Percentiles rank a stretch among this genome's conserved stretches.
Conservation (phyloP, 2,329 filamentous ascomycete species). For the Cladosporium sp. region DNA sequence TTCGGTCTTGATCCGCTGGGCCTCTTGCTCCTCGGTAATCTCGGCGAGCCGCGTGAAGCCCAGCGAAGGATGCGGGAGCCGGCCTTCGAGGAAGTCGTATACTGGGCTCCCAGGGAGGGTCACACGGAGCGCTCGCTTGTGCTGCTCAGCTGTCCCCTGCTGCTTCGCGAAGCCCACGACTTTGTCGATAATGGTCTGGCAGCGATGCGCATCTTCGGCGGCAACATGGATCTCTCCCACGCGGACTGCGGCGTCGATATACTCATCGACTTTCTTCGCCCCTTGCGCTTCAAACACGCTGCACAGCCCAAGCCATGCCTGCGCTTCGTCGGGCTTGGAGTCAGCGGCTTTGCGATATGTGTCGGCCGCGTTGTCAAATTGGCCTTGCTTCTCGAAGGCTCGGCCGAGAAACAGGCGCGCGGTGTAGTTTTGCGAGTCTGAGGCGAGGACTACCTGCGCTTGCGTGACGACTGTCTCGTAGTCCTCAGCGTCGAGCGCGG, state of each 20-base stretch:
- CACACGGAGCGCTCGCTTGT: slow-evolving; percentile 68
- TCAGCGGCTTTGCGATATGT: slow-evolving; percentile 67
- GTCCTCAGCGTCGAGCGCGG: slow-evolving; percentile 69
- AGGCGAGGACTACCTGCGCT: slow-evolving; percentile 61
- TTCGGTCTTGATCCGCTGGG: slow-evolving; percentile 78
- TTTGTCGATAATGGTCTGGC: slow-evolving; percentile 66
- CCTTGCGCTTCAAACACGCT: slow-evolving; percentile 78
- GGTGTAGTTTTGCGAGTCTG: slow-evolving; percentile 75
- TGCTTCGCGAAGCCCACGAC: slow-evolving; percentile 68
- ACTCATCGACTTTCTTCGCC: slow-evolving; percentile 61
- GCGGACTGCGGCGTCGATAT: slow-evolving; percentile 65
- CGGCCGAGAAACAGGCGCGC: slow-evolving; percentile 85
- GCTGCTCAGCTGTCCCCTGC: slow-evolving; percentile 65
- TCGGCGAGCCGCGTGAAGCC: slow-evolving; percentile 80
- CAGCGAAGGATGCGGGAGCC: slow-evolving; percentile 69
- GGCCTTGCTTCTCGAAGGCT: slow-evolving; percentile 69
- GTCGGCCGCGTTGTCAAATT: slow-evolving; percentile 65
- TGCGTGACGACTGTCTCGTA: slow-evolving; percentile 69
- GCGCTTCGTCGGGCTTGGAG: slow-evolving; percentile 67
- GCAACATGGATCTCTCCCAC: slow-evolving; percentile 70
- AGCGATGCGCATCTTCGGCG: slow-evolving; percentile 53
- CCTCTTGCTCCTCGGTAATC: slow-evolving; percentile 79
- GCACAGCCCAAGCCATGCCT: slow-evolving; percentile 85
- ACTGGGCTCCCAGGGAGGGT: slow-evolving; percentile 74
- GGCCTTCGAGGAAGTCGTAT: slow-evolving; percentile 76